Evolutionary conservation across 495 filamentous ascomycete species (phyloP).

Genomic region (Umbilicaria muhlenbergii): DNA sequence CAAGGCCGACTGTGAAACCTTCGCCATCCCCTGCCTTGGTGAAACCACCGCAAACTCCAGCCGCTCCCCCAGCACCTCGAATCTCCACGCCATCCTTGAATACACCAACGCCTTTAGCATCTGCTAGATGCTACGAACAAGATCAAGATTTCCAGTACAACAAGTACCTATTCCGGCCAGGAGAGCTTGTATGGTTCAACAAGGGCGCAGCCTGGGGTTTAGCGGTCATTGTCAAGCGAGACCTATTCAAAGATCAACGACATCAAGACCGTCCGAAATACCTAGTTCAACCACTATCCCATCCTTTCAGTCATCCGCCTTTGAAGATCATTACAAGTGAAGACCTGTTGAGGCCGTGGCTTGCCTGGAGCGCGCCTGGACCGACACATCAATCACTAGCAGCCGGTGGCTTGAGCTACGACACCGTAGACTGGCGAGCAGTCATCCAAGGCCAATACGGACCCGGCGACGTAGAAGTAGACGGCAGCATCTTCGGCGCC

Average conservation of each 20-base stretch:
- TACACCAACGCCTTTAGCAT: constrained; percentile 22
- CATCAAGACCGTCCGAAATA: constrained; percentile 19
- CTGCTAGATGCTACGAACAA: constrained; percentile 24
- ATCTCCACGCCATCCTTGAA: constrained; percentile 1
- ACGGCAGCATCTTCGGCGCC: constrained; percentile 44
- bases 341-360: constrained; percentile 36
- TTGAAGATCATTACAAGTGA: constrained; percentile 23
- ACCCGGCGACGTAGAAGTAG: constrained; percentile 33
- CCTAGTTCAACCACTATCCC: constrained; percentile 34
- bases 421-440: constrained; percentile 35
- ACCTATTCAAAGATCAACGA: constrained; percentile 10
- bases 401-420: constrained; percentile 19
- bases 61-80: constrained; percentile 1
- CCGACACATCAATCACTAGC: constrained; percentile 15
- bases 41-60: constrained; percentile 1
- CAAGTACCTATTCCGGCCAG: constrained; percentile 36
- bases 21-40: constrained; percentile 1
- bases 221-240: constrained; percentile 28
- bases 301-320: constrained; percentile 24
- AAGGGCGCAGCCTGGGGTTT: constrained; percentile 40
- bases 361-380: constrained; percentile 43
- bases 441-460: constrained; percentile 25
- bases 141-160: constrained; percentile 25
- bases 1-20: constrained; percentile 1
- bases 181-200: constrained; percentile 46